phyloP scores from a whole-genome alignment of 2,329 filamentous ascomycete species.

The Madurella mycetomatis region DNA sequence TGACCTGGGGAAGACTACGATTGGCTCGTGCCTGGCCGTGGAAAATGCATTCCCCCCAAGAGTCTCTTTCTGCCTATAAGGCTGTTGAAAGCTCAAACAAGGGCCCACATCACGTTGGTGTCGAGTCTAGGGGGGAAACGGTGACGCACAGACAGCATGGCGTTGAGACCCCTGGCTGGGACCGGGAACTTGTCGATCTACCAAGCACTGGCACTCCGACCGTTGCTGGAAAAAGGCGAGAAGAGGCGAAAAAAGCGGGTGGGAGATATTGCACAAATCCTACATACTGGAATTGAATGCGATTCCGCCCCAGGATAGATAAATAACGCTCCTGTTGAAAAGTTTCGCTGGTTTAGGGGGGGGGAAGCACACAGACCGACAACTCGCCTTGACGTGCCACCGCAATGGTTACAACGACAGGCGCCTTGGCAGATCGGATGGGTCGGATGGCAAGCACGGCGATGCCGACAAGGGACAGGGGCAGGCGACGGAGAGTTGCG shows the following conservation, averaged over 20 bases:
- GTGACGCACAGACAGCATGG: constrained; percentile 16
- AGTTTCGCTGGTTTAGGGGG: no score
- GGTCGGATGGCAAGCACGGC: no score
- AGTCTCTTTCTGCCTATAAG: constrained; percentile 16
- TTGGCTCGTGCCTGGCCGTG: constrained; percentile 8
- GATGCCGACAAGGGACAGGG: not conserved
- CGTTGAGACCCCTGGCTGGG: constrained; percentile 12
- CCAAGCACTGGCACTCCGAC: not conserved
- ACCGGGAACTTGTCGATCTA: constrained; percentile 13
- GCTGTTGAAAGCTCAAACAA: constrained; percentile 14
- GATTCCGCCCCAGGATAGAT: no score
- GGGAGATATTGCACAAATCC: not conserved
- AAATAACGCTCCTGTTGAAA: no score
- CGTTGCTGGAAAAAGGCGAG: not conserved
- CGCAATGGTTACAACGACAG: not conserved
- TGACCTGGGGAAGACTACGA: constrained; percentile 8
- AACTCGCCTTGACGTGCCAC: no score
- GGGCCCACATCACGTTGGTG: not conserved
- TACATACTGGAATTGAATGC: no score
- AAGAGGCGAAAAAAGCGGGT: not conserved
- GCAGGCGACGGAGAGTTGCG: not conserved
- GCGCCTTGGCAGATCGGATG: not conserved
- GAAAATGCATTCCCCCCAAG: not conserved
- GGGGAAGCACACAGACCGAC: no score
- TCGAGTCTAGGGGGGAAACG: constrained; percentile 1